Evolutionary conservation across 2,329 filamentous ascomycete genomes (phyloP), one percentile per base, ranked within the genome.

Genomic region (Colletotrichum gigasporum): DNA sequence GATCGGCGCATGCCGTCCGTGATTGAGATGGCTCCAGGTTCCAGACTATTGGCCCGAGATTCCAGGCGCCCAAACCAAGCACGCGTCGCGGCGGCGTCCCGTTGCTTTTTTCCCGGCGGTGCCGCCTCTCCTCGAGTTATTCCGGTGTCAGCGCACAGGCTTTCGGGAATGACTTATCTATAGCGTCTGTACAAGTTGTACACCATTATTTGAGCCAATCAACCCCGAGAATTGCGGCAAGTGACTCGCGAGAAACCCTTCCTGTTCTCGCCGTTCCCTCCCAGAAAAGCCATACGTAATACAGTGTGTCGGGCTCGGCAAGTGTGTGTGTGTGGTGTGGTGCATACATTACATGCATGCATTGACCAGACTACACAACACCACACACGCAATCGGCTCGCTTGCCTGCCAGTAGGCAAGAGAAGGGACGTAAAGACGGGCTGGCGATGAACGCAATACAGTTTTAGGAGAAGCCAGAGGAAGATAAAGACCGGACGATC

Each of bases 401-500:
- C 48, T 62, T 37, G 42, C 55, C 22, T 24, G 16, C 48, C 16
- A 50, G 26, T 28, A 22, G 28, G 37, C n/a, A 16, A 52, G 47
- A 54, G 48, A 64, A 54, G 48, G 59, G 62, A 61, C 48, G 47
- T 28, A 64, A n/a, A 55, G 34, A 64, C 42, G 56, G 62, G 62
- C 50, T 64, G 53, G 28, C 14, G 9, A 37, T 35, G 56, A 54
- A 61, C 41, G 48, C 24, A 50, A 32, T 32, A 62, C n/a, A 18
- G 20, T 32, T 51, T 30, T n/a, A n/a, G 35, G n/a, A 35, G 35
- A 37, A 45, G 52, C n/a, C 52, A 35, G 16, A 24, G 39, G 35
- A 24, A 32, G 35, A n/a, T n/a, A 56, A 56, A 64, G 32, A 64
- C 62, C 30, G 35, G 62, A 64, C 44, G 62, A 62, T 41, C 56